Evolutionary conservation across 805 yeast genomes (phyloP), one percentile per base, ranked within the genome.

Genomic region (Lipomyces yamanashiensis): DNA sequence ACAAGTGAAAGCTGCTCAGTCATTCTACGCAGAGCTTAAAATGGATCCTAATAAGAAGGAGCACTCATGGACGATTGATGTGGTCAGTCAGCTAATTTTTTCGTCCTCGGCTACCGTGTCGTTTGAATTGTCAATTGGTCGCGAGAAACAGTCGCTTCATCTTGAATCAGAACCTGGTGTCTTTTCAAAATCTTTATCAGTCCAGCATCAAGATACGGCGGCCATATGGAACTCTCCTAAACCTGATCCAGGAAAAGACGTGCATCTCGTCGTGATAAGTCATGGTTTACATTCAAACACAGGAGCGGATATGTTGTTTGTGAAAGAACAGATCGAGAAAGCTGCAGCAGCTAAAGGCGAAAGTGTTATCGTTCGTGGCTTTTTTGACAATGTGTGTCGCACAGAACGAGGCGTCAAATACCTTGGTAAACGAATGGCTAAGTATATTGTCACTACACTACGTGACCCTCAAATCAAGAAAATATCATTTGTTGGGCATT

Each of bases 211-310:
- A 66, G 88, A 85, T 67, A 89, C 97, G 0, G 69, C 81, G 2
- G 88, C 85, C 59, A 72, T 93, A 39, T 95, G 98, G 98, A 83
- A 85, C 73, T 73, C 81, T 44, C 95, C 96, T 0, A 82, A 85
- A 0, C 80, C 78, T 1, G 68, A 77, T 10, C 77, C 81, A 0
- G 71, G 77, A 5, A 74, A 76, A 62, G 95, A 96, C 0, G 83
- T 87, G 13, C 99, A 95, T 78, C 78, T 95, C 61, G 95, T 93
- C 2, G 80, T 95, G 3, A 70, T 92, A 12, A 91, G 97, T 0
- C 99, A 95, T 74, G 99, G 99, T 0, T 81, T 95, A 33, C 96
- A 91, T 72, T 90, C 98, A 1, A 95, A 92, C 71, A 83, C 87
- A 4, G 87, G 95, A 1, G 91, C 96, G 10, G 99, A 95, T 75